Base-by-base conservation (phyloP, 805 yeast species). In the Spathaspora girioi region DNA sequence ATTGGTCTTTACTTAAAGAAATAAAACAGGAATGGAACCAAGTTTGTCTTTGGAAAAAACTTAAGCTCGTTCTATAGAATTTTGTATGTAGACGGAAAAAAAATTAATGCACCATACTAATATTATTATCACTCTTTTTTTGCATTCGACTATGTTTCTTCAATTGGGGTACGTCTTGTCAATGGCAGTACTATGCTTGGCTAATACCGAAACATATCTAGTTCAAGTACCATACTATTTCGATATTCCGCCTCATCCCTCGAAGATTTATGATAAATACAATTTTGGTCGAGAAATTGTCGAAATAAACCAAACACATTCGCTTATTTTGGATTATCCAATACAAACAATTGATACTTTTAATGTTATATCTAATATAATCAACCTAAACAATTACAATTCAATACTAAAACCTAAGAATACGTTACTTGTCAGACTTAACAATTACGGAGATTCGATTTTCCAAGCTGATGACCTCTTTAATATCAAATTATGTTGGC, bases 201-300 rank as follows among this genome's bases (percentile, higher is more conserved):
- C 73, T 29, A 74, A 74, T 48, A 74, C 79, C 1, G 79, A 74
- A 52, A 64, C 75, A 1, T 57, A 61, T 26, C 47, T 69, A 15
- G 44, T 71, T 29, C 48, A 51, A 35, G 55, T 73, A 0, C 78
- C 78, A 0, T 61, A 68, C 32, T 67, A 71, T 56, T 74, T 63
- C 56, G 61, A 69, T 42, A 62, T 71, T 11, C 71, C 73, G 3
- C 47, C 60, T 17, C 56, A 54, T 45, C 51, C 51, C 11, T 38
- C 40, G 15, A 31, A 45, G 10, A 32, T 48, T 27, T 17, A 47
- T n/a, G 12, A 14, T 10, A 14, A 18, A 6, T 19, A 32, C 11
- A 31, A 17, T 6, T 32, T n/a, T 12, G 15, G 23, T 20, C 38
- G 52, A 20, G 18, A 38, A 19, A 20, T 60, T 42, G 52, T 55